A percentile compares a stretch with the other conserved stretches of the same genome.
These are phyloP conservation scores for Amborella trichopoda DNA, from an alignment of 164 flowering plant genomes.

Conservation along the genomic window DNA sequence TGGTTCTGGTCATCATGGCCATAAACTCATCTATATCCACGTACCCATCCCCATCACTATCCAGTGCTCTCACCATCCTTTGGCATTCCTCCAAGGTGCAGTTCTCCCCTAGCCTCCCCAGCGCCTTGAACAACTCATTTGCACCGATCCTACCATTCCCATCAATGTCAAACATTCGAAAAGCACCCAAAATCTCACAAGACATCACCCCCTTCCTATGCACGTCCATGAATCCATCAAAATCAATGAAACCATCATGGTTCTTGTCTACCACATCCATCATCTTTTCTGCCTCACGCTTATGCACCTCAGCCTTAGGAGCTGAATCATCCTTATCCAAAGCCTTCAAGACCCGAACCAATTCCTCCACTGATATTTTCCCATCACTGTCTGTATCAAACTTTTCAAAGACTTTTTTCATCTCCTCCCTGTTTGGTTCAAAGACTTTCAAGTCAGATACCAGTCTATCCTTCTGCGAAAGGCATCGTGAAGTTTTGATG, in stretches of 20 bases:
- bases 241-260: constrained; percentile 71
- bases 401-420: constrained; percentile 50
- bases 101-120: constrained; percentile 51
- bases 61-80: constrained; percentile 54
- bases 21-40: constrained; percentile 67
- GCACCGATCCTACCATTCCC: constrained; percentile 68
- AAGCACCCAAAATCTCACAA: constrained; percentile 52
- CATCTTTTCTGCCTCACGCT: constrained; percentile 34
- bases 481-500: neutral
- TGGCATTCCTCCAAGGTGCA: constrained; percentile 53
- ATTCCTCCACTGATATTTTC: constrained; percentile 56
- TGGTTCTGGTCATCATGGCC: constrained; percentile 62
- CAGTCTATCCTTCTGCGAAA: too few species aligned
- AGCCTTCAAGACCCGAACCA: constrained; percentile 37
- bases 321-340: constrained; percentile 24
- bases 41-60: constrained; percentile 60
- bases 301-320: constrained; percentile 33
- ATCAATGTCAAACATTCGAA: constrained; percentile 50
- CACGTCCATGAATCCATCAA: constrained; percentile 63
- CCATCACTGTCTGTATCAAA: constrained; percentile 74
- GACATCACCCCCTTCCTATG: constrained; percentile 48
- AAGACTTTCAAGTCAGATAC: too few species aligned
- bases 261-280: constrained; percentile 54
- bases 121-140: constrained; percentile 42
- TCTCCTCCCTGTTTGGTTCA: constrained; percentile 38